Percentiles rank a stretch among this genome's conserved stretches.
Evolutionary conservation across 345 rosid genomes (phyloP).

Genomic region (Carallia brachiata): DNA sequence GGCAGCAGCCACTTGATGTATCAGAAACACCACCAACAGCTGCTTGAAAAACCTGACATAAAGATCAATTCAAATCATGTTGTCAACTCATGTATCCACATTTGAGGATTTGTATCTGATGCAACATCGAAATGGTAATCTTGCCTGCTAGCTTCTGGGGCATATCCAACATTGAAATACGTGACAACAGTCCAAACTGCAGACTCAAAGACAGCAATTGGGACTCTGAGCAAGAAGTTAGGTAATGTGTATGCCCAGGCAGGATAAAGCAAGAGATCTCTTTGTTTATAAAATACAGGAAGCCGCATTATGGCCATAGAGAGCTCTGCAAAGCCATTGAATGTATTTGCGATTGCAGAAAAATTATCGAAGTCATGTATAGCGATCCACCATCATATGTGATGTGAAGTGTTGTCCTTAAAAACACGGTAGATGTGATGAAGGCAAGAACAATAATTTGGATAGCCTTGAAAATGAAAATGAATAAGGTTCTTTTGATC

Average conservation of each 20-base stretch:
- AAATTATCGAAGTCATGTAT: conserved; percentile 55
- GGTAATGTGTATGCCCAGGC: conserved; percentile 83
- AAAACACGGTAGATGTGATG: conserved; percentile 55
- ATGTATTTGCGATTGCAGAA: conserved; percentile 66
- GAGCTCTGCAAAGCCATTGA: conserved; percentile 90
- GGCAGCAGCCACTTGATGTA: conserved; percentile 90
- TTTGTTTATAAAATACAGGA: conserved; percentile 90
- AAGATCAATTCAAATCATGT: neutral
- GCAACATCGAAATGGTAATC: neutral
- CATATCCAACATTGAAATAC: conserved; percentile 61
- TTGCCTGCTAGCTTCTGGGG: conserved; percentile 79
- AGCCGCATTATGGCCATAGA: conserved; percentile 62
- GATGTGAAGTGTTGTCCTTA: conserved; percentile 60
- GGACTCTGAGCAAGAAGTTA: conserved; percentile 58
- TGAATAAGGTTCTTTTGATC: conserved; percentile 57
- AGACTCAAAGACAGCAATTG: conserved; percentile 71
- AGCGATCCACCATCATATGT: conserved; percentile 46
- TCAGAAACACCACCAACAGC: conserved; percentile 52
- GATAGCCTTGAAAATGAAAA: conserved; percentile 66
- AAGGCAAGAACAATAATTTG: conserved; percentile 60
- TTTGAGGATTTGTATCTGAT: neutral
- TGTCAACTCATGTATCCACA: neutral
- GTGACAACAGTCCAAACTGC: conserved; percentile 60
- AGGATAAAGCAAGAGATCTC: conserved; percentile 86
- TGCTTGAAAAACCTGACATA: conserved; percentile 78